Percentiles rank a stretch among this genome's conserved stretches.
Evolutionary conservation across 148 eudicot species (phyloP).

Genomic region (Rhododendron molle): DNA sequence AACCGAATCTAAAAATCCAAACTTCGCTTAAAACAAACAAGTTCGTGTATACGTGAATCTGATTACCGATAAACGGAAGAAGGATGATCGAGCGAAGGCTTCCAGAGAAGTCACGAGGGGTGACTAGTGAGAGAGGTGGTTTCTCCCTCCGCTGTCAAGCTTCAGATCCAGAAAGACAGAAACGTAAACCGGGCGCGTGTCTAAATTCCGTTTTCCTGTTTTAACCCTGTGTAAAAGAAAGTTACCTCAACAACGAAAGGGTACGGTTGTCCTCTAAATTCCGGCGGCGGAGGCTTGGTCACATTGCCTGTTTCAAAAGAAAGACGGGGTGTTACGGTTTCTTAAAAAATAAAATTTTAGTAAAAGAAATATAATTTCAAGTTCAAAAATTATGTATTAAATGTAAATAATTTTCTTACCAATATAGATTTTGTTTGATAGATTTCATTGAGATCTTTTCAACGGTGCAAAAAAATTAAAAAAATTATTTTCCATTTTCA

Average conservation of each 20-base stretch:
- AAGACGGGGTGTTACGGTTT: no score
- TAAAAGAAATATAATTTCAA: no score
- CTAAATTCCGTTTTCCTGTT: background rate
- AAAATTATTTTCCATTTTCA: no score
- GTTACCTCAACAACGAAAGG: background rate
- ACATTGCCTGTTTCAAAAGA: background rate
- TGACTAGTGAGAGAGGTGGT: background rate
- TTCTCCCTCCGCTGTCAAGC: background rate
- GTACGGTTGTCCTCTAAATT: background rate
- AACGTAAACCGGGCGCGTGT: background rate
- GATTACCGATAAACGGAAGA: constrained; percentile 3
- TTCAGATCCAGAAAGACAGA: background rate
- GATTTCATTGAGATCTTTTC: no score
- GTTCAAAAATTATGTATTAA: no score
- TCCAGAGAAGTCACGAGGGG: background rate
- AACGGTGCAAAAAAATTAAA: no score
- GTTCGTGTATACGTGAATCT: background rate
- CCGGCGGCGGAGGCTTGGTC: background rate
- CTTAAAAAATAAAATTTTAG: no score
- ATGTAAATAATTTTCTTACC: no score
- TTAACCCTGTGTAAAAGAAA: background rate
- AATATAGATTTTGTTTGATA: no score
- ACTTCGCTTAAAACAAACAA: background rate
- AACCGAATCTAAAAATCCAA: background rate
- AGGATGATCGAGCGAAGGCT: background rate